These are phyloP conservation scores for Bromus sterilis DNA, from an alignment of 176 grass and related monocot species.

Conservation along the genomic window DNA sequence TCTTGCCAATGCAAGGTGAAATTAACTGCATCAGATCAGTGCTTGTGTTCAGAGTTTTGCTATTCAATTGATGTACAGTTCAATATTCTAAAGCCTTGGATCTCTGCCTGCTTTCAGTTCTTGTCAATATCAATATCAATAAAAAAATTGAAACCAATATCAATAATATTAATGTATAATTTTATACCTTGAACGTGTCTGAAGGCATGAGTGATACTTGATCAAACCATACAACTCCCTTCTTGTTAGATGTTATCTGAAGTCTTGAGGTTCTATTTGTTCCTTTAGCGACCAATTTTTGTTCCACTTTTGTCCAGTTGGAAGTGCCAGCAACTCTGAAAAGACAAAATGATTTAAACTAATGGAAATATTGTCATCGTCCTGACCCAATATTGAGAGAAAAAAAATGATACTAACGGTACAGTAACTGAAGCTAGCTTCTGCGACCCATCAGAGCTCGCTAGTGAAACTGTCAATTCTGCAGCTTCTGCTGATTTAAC, in stretches of 20 bases:
- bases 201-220: conserved; percentile 59
- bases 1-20: conserved; percentile 31
- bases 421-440: conserved; percentile 42
- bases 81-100: not conserved
- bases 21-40: conserved; percentile 7
- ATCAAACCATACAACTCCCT: conserved; percentile 48
- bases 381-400: not conserved
- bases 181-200: conserved; percentile 59
- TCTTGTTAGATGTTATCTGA: conserved; percentile 41
- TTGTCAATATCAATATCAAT: not conserved
- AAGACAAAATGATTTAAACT: not conserved
- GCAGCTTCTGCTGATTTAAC: conserved; percentile 36
- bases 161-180: not conserved
- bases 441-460: conserved; percentile 42
- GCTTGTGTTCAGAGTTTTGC: conserved; percentile 34
- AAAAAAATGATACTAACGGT: conserved; percentile 34
- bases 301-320: conserved; percentile 52
- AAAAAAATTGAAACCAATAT: too few relatives aligned
- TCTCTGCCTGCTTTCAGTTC: not conserved
- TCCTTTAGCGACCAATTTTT: conserved; percentile 25
- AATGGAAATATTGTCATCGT: not conserved
- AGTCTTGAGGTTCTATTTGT: conserved; percentile 40
- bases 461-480: conserved; percentile 44
- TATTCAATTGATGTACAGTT: not conserved
- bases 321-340: conserved; percentile 27